Conservation (phyloP, 129 eudicot species). For the Logfia minima region DNA sequence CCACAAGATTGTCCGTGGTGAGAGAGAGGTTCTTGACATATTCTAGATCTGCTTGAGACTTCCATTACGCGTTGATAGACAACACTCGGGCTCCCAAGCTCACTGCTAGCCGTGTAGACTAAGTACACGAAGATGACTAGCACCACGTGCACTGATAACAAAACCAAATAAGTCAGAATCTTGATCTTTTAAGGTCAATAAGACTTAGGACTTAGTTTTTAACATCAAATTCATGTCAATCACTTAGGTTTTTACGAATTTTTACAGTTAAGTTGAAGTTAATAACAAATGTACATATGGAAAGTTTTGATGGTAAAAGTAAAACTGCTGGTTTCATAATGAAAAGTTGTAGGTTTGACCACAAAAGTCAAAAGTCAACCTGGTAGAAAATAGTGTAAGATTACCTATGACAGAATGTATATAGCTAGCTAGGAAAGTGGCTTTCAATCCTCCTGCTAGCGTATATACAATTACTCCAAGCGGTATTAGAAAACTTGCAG, state of each 20-base stretch:
- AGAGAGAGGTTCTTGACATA: conserved; percentile 76
- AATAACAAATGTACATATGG: neutral
- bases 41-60: conserved; percentile 75
- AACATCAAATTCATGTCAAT: neutral
- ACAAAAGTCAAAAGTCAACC: conserved; percentile 4
- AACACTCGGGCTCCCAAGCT: conserved; percentile 86
- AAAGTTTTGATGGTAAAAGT: neutral
- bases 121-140: conserved; percentile 87
- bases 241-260: neutral
- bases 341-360: conserved; percentile 2
- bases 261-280: neutral
- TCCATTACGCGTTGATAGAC: conserved; percentile 69
- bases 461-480: conserved; percentile 92
- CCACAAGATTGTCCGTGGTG: conserved; percentile 87
- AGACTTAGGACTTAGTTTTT: neutral
- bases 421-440: conserved; percentile 98
- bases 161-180: neutral
- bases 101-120: conserved; percentile 81
- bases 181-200: conserved; percentile 20
- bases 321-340: neutral
- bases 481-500: conserved; percentile 94
- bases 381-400: neutral
- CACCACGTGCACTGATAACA: conserved; percentile 75
- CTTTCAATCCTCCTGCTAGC: conserved; percentile 95
- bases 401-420: conserved; percentile 96